A percentile compares a stretch with the other conserved stretches of the same genome.
These are phyloP conservation scores for Rhodamnia argentea DNA, from an alignment of 345 rosid species.

Conservation along the genomic window DNA sequence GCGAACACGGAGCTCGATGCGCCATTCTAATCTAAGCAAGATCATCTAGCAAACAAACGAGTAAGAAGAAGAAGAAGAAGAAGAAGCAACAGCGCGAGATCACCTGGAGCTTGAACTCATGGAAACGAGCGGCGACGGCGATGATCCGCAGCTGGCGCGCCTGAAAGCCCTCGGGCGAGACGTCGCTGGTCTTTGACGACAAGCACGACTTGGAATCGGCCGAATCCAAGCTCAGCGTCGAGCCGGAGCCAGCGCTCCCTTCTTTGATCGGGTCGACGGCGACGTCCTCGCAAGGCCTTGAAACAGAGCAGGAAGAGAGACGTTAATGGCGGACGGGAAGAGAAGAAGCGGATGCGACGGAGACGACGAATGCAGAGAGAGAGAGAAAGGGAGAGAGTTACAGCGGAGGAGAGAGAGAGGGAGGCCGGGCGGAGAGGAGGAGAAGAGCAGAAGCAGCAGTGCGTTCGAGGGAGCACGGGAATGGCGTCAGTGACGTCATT, in stretches of 20 bases:
- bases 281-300: slow-evolving; percentile 13
- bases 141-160: slow-evolving; percentile 18
- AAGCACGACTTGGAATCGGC: slow-evolving; percentile 21
- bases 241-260: slow-evolving; percentile 15
- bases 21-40: not conserved
- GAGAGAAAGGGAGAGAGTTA: not conserved
- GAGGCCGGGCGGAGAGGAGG: slow-evolving; percentile 42
- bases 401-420: slow-evolving; percentile 11
- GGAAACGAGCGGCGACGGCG: slow-evolving; percentile 18
- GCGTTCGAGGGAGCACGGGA: slow-evolving; percentile 59
- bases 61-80: not conserved
- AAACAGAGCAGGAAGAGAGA: not conserved
- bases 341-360: not conserved
- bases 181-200: slow-evolving; percentile 31
- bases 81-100: not conserved
- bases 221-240: slow-evolving; percentile 29
- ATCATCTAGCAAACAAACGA: not conserved
- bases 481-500: slow-evolving; percentile 10
- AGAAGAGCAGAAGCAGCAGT: slow-evolving; percentile 73
- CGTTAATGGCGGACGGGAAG: not conserved
- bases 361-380: not conserved
- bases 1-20: not conserved
- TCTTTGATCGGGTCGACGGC: slow-evolving; percentile 3
- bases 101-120: slow-evolving; percentile 52
- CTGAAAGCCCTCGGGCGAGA: slow-evolving; percentile 20